Evolutionary conservation across 768 basidiomycete genomes (phyloP), one percentile per base, ranked within the genome.

Genomic region (Suillus placidus): DNA sequence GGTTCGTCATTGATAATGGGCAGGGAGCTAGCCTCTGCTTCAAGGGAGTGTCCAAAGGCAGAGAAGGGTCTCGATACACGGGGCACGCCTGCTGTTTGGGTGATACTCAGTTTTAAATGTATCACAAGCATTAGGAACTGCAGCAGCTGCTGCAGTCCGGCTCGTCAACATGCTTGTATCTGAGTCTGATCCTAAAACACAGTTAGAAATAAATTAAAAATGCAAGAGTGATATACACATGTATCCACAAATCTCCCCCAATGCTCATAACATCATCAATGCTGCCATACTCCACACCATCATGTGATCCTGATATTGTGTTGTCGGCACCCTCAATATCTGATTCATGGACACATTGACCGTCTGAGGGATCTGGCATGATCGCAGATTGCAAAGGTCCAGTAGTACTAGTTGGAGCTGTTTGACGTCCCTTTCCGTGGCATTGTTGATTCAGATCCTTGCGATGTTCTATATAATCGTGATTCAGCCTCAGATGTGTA

Each of bases 21-120:
- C 16, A 13, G 8, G 14, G 40, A 12, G 0, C 32, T 34, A 2
- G 60, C n/a, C 32, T 32, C 18, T 43, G 49, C 9, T n/a, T 52
- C 7, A 4, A 52, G 1, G 4, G 26, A 2, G 18, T 42, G n/a
- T 35, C 38, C 62, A 42, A 63, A 66, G 20, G 43, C n/a, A 3
- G 66, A 66, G 12, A 64, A 67, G n/a, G 8, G 47, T 51, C n/a
- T 67, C 30, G 1, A 64, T 2, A 7, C 12, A 1, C 4, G 47
- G 20, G 9, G 32, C 13, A 16, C 18, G 38, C 5, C 51, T 23
- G 6, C 55, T 60, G 37, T 64, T 64, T 0, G 58, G 57, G 47
- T 67, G 66, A 35, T 64, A 67, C 12, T 67, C 40, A 0, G 63
- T 67, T 47, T 67, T 64, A 42, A 67, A 67, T 7, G 54, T 51